Conservation (phyloP, 345 rosid species). For the Corchorus olitorius region DNA sequence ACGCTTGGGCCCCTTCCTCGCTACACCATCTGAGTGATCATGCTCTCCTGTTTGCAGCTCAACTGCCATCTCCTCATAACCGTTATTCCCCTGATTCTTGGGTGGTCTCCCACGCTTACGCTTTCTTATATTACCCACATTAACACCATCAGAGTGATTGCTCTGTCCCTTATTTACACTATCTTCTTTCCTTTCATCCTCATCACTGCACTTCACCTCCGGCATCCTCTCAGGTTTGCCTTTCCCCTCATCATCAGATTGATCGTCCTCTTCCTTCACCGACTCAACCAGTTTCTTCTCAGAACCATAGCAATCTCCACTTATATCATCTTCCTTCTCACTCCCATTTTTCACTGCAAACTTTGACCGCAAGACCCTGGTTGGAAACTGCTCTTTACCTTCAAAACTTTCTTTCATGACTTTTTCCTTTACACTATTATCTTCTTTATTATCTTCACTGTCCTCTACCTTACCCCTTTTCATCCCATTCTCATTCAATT, state of each 20-base stretch:
- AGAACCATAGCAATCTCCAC: constrained; percentile 1
- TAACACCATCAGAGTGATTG: constrained; percentile 20
- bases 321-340: constrained; percentile 18
- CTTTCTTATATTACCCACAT: constrained; percentile 14
- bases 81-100: constrained; percentile 20
- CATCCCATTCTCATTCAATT: constrained; percentile 20
- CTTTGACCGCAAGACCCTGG: constrained; percentile 54
- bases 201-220: constrained; percentile 18
- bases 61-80: constrained; percentile 4
- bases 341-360: constrained; percentile 28
- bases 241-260: constrained; percentile 7
- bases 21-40: not conserved
- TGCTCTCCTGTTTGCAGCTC: not conserved
- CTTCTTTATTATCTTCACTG: constrained; percentile 25
- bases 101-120: constrained; percentile 42
- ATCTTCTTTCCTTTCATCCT: constrained; percentile 13
- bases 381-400: constrained; percentile 27
- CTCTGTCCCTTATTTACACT: not conserved
- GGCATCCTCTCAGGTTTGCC: constrained; percentile 13
- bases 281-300: constrained; percentile 22
- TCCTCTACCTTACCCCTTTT: constrained; percentile 28
- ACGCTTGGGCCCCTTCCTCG: constrained; percentile 4
- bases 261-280: constrained; percentile 20
- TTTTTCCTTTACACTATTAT: constrained; percentile 28
- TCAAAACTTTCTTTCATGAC: constrained; percentile 20